Base-by-base conservation (phyloP, 768 basidiomycete species). In the Lactifluus hygrophoroides region DNA sequence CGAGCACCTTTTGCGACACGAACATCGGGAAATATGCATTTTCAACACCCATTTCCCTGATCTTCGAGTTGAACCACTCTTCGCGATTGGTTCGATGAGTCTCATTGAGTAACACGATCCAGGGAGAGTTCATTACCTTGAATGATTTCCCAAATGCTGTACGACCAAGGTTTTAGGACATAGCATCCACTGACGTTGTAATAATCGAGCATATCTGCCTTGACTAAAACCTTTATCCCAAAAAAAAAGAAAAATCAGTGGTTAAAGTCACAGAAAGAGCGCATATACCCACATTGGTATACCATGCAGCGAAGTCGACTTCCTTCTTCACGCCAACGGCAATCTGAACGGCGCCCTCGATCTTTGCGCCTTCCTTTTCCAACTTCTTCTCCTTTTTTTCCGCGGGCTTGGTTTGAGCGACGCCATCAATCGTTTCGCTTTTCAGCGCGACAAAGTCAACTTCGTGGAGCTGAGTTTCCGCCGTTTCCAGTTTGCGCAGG, bases 21-120 rank as follows among this genome's bases (percentile, higher is more conserved):
- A 98, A 98, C 92, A 99, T 97, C 3, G 96, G 96, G 81, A 99
- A 99, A 69, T 97, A 99, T 4, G 92, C 86, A 70, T 98, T 97
- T 71, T 96, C 90, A 17, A 98, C 95, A 46, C 87, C 96, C 69
- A 97, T 80, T 64, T 88, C 88, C 73, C 90, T 94, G 77, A 98
- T 99, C 67, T 86, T 77, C 38, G 74, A 73, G 71, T 99, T 89
- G 77, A 98, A 98, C 93, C 94, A 99, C 55, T 80, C 90, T 94
- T 67, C 10, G n/a, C 21, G 19, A 35, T 34, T 42, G 25, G 5
- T 21, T 30, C 50, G 23, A 30, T 50, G 17, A 56, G 32, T 19
- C 28, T 21, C 16, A 17, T 51, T 35, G 44, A 19, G 54, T 13
- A 28, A 21, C 10, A 16, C 23, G 60, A 25, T 27, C 11, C n/a